phyloP scores from a whole-genome alignment of 495 filamentous ascomycete genomes.

The Neurospora discreta region DNA sequence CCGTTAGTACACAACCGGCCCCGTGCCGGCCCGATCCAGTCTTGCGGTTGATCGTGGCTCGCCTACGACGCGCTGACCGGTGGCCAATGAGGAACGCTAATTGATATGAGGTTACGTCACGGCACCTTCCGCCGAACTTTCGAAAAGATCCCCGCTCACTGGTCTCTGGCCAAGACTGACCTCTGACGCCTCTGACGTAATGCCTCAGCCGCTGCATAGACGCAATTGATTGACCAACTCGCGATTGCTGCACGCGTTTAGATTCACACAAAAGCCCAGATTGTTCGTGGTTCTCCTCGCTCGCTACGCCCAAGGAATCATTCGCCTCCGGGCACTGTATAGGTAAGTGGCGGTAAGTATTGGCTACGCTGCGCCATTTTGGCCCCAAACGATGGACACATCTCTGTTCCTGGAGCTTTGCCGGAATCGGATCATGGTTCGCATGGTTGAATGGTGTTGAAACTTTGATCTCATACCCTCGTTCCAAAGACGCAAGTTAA shows the following conservation, averaged over 20 bases:
- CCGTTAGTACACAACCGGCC: not conserved
- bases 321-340: not conserved
- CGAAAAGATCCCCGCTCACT: not conserved
- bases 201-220: not conserved
- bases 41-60: not conserved
- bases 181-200: conserved; percentile 11
- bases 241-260: not conserved
- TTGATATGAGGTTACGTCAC: not conserved
- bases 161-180: not conserved
- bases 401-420: not conserved
- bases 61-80: not conserved
- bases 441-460: not conserved
- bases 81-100: not conserved
- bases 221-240: not conserved
- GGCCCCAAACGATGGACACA: not conserved
- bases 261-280: not conserved
- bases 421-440: not conserved
- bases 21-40: not conserved
- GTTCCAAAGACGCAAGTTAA: not conserved
- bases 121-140: not conserved
- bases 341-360: not conserved
- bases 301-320: not conserved
- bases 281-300: not conserved
- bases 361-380: not conserved
- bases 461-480: not conserved